Evolutionary conservation across 2,329 filamentous ascomycete species (phyloP).

Genomic region (Aureobasidium subglaciale): DNA sequence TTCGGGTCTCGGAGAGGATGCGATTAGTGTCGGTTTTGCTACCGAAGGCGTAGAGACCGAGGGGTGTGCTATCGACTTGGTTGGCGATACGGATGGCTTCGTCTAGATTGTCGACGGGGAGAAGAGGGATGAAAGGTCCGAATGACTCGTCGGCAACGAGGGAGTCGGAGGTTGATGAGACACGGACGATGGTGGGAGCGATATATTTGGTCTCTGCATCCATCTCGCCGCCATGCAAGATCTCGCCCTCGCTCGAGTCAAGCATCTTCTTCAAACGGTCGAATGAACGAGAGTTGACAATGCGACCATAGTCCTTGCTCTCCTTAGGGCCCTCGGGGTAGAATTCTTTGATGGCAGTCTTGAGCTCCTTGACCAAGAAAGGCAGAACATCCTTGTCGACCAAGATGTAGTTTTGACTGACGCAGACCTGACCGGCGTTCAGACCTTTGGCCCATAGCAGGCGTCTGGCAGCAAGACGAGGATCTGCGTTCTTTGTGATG

Average conservation of each 20-base stretch:
- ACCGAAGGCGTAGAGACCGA: constrained; percentile 81
- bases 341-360: constrained; percentile 64
- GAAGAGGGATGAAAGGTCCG: constrained; percentile 80
- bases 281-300: constrained; percentile 76
- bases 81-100: constrained; percentile 80
- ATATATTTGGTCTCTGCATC: constrained; percentile 78
- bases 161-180: constrained; percentile 66
- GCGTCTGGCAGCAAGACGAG: constrained; percentile 71
- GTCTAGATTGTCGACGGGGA: constrained; percentile 72
- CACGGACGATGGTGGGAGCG: constrained; percentile 84
- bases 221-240: constrained; percentile 77
- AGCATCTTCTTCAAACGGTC: constrained; percentile 82
- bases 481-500: constrained; percentile 74
- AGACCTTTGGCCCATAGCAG: constrained; percentile 83
- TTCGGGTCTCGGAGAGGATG: constrained; percentile 42
- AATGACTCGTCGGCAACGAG: constrained; percentile 83
- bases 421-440: constrained; percentile 85
- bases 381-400: constrained; percentile 68
- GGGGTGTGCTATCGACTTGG: constrained; percentile 70
- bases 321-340: constrained; percentile 73
- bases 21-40: constrained; percentile 69
- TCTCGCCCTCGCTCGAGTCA: constrained; percentile 73
- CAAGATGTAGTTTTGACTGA: constrained; percentile 87
- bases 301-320: constrained; percentile 71
- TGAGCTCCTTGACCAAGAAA: constrained; percentile 67